Base-by-base conservation (phyloP, 345 rosid genomes). In the Citrus sp. region DNA sequence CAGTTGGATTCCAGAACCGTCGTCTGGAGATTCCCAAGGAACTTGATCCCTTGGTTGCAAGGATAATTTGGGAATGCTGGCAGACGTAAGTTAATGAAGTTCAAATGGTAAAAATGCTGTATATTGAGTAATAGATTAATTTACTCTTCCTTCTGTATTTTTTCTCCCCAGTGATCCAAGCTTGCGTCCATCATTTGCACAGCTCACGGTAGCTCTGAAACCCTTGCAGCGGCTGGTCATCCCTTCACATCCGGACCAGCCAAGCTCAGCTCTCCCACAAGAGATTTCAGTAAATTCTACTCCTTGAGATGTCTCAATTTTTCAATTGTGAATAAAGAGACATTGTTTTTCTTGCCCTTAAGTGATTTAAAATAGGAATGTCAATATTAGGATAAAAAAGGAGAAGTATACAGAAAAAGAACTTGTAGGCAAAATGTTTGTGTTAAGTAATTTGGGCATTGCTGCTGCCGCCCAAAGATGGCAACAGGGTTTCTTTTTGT, bases 11-110 rank as follows among this genome's bases (percentile, higher is more conserved):
- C 84, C 98, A 97, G 85, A 97, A 93, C 72, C 94, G 96, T 0
- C 92, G 99, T 77, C 98, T 91, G 61, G 99, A 97, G 77, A 92
- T 94, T 78, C 98, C 98, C 14, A 92, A 94, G 87, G 99, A 97
- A 81, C 79, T 93, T 37, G 99, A 97, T 85, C 99, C 99, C 21
- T 65, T 87, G 70, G 99, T 97, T 56, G 97, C 88, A 27, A 87
- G 92, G 78, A 94, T 94, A 81, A 97, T 97, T 70, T 84, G 84
- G 85, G 87, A 93, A 87, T 97, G 99, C 80, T 97, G 99, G 99
- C 99, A 93, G 81, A 92, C 88, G 98, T 93, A 86, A 90, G 98
- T 87, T 22, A 25, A 71, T 49, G 54, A 61, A 35, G 32, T 70
- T 55, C 7, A 40, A 71, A 35, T 7, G 21, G 22, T 19, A 46